phyloP scores from a whole-genome alignment of 139 green algal genomes.

The Pseudopediastrum boryanum region DNA sequence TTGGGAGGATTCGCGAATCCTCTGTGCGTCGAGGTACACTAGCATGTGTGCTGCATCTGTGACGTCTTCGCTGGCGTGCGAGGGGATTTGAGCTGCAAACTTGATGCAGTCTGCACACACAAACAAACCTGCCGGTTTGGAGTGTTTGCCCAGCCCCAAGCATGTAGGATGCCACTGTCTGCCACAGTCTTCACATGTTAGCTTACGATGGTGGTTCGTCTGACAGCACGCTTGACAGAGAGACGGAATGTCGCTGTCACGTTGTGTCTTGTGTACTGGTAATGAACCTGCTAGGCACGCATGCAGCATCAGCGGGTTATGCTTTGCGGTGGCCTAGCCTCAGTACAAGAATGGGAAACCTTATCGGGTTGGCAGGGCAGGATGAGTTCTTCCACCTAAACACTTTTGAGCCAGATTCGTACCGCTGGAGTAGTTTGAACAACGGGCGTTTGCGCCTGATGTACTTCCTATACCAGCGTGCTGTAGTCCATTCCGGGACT shows the following conservation, averaged over 20 bases:
- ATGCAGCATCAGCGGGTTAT: background rate
- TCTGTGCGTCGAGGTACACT: background rate
- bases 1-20: background rate
- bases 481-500: background rate
- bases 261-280: background rate
- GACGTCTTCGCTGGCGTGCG: background rate
- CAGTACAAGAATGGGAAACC: background rate
- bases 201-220: background rate
- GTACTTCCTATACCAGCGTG: background rate
- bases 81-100: background rate
- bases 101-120: background rate
- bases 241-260: background rate
- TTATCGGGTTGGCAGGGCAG: background rate
- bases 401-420: background rate
- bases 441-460: background rate
- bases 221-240: background rate
- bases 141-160: background rate
- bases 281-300: background rate
- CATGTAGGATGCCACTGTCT: background rate
- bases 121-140: background rate
- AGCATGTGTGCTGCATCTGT: background rate
- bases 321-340: background rate
- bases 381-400: constrained; percentile 4
- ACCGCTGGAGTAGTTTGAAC: constrained; percentile 1
- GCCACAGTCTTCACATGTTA: background rate